phyloP scores from a whole-genome alignment of 2,329 filamentous ascomycete species.

The Leptographium lundbergii region DNA sequence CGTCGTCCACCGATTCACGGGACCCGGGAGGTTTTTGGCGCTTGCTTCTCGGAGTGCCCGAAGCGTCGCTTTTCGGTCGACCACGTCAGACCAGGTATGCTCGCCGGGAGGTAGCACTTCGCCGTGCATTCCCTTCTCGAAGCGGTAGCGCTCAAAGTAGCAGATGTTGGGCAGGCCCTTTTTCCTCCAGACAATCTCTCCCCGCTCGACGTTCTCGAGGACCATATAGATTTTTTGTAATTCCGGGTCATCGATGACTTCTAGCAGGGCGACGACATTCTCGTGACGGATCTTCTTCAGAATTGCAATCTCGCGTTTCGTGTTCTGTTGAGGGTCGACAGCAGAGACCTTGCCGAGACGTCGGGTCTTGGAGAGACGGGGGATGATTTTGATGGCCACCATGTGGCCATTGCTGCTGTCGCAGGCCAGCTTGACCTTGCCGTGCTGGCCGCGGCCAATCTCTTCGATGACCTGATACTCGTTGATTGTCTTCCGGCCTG shows the following conservation, averaged over 20 bases:
- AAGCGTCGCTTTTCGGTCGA: slow-evolving; percentile 44
- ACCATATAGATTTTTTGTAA: slow-evolving; percentile 98
- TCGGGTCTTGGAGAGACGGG: slow-evolving; percentile 84
- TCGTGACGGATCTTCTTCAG: slow-evolving; percentile 95
- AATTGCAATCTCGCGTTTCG: slow-evolving; percentile 93
- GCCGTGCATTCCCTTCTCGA: slow-evolving; percentile 58
- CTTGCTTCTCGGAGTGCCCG: slow-evolving; percentile 42
- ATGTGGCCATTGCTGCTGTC: slow-evolving; percentile 63
- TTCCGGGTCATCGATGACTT: slow-evolving; percentile 95
- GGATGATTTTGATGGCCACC: slow-evolving; percentile 97
- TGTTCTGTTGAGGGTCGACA: slow-evolving; percentile 58
- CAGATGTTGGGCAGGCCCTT: slow-evolving; percentile 77
- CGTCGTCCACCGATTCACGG: slow-evolving; percentile 67
- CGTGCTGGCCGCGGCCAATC: slow-evolving; percentile 88
- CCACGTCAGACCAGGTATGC: slow-evolving; percentile 44
- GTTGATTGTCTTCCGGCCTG: slow-evolving; percentile 92
- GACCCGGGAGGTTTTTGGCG: slow-evolving; percentile 34
- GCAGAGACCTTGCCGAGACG: slow-evolving; percentile 73
- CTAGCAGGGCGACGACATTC: slow-evolving; percentile 90
- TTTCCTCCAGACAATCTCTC: slow-evolving; percentile 88
- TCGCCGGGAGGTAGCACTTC: slow-evolving; percentile 47
- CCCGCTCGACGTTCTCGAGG: slow-evolving; percentile 85
- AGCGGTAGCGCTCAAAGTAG: slow-evolving; percentile 65
- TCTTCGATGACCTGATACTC: slow-evolving; percentile 96
- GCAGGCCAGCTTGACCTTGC: slow-evolving; percentile 90